Base-by-base conservation (phyloP, 2,329 filamentous ascomycete genomes). In the Fusarium mexicanum region DNA sequence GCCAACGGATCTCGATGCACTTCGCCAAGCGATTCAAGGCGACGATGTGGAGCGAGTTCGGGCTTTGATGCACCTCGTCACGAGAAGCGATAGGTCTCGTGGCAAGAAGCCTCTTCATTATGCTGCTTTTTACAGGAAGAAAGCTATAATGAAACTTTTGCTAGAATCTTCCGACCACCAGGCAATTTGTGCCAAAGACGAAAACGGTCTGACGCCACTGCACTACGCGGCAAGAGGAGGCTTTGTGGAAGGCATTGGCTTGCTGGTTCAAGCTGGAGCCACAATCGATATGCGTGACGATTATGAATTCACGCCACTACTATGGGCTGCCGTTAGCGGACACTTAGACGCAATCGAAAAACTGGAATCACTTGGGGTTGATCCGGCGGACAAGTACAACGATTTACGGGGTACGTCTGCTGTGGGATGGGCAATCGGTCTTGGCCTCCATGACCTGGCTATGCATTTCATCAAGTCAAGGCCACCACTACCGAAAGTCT, bases 301-400 rank as follows among this genome's bases (percentile, higher is more conserved):
- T 24, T 53, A 31, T 61, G 47, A 29, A 14, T 38, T 54, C 8
- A n/a, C 59, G 5, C 29, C 47, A 13, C 17, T 16, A 20, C 5
- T 38, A 0, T 61, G 59, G 59, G 47, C 59, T 37, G 7, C 26
- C 0, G 20, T 61, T 2, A 3, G 29, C 35, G 47, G 38, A 9
- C 3, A 44, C 22, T 16, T 43, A 7, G 1, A 13, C n/a, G n/a
- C 24, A 11, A 14, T 35, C 17, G 4, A 20, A 0, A 9, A 22
- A 6, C 29, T 61, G 20, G 46, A 48, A 48, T 48, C 26, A 29
- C 18, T 29, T 48, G 46, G 46, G 26, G 46, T 14, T 59, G 24
- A 38, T 18, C 17, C 18, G 46, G 16, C 13, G 37, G 53, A 40
- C 13, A 55, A 10, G 38, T 18, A 22, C 22, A 8, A 26, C 37